Percentiles rank a stretch among this genome's conserved stretches.
These are phyloP conservation scores for Carpinus fangiana DNA, from an alignment of 306 rosid genomes.

Conservation along the genomic window DNA sequence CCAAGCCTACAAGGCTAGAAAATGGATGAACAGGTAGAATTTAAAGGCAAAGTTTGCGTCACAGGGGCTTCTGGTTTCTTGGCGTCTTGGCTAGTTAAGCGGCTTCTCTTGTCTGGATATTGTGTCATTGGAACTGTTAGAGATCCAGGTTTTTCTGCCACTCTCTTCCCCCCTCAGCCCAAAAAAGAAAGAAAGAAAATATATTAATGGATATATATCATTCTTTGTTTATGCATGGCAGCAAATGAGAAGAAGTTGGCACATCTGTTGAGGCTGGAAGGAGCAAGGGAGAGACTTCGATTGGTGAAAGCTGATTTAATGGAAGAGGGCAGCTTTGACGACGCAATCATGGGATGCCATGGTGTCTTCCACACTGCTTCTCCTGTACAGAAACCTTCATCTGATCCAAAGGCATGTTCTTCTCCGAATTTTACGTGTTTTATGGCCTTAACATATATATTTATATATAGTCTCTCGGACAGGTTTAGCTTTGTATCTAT, in stretches of 20 bases:
- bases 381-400: conserved; percentile 59
- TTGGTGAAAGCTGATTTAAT: conserved; percentile 71
- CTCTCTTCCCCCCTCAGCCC: no score
- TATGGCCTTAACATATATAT: not conserved
- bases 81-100: conserved; percentile 83
- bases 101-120: conserved; percentile 73
- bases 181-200: no score
- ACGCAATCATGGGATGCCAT: conserved; percentile 71
- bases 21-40: conserved; percentile 41
- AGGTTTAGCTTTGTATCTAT: no score
- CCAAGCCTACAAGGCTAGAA: not conserved
- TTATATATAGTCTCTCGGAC: no score
- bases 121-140: conserved; percentile 76
- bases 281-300: conserved; percentile 72
- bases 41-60: conserved; percentile 69
- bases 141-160: conserved; percentile 56
- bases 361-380: conserved; percentile 94
- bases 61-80: conserved; percentile 88
- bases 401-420: conserved; percentile 67
- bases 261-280: conserved; percentile 79
- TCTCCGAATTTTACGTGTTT: not conserved
- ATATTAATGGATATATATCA: not conserved
- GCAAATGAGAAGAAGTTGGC: conserved; percentile 64
- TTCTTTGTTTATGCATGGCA: not conserved
- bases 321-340: conserved; percentile 78